These are phyloP conservation scores for Apostasia shenzhenica DNA, from an alignment of 106 monocot species.

Conservation along the genomic window DNA sequence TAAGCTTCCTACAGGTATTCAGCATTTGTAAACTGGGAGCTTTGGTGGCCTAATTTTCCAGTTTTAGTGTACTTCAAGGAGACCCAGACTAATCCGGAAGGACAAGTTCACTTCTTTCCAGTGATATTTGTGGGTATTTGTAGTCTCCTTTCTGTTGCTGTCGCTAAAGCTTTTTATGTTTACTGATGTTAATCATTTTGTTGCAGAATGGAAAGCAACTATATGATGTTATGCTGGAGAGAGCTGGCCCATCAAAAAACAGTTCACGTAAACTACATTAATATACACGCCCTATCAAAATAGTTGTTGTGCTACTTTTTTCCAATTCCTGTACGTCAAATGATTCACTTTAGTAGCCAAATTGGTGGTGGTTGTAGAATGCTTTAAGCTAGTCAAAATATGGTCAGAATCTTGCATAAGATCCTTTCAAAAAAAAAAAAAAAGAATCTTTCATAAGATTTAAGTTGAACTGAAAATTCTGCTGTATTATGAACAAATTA, in stretches of 20 bases:
- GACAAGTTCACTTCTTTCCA: slow-evolving; percentile 96
- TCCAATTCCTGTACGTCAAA: too few relatives aligned
- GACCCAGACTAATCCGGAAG: slow-evolving; percentile 90
- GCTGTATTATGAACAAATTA: too few relatives aligned
- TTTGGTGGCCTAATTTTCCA: slow-evolving; percentile 98
- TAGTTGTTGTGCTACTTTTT: too few relatives aligned
- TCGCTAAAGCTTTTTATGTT: neutral
- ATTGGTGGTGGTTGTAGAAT: too few relatives aligned
- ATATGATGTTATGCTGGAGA: slow-evolving; percentile 78
- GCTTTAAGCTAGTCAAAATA: too few relatives aligned
- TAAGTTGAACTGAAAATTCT: too few relatives aligned
- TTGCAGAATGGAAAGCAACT: slow-evolving; percentile 64
- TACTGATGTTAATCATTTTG: neutral
- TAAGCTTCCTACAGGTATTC: slow-evolving; percentile 51
- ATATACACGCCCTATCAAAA: neutral
- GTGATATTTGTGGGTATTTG: slow-evolving; percentile 73
- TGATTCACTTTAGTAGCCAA: too few relatives aligned
- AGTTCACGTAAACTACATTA: slow-evolving; percentile 34
- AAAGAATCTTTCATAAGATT: too few relatives aligned
- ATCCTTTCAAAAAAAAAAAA: too few relatives aligned
- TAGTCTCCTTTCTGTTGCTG: neutral
- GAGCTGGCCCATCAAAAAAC: slow-evolving; percentile 58
- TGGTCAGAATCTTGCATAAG: too few relatives aligned
- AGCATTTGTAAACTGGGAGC: slow-evolving; percentile 95
- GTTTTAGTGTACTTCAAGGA: slow-evolving; percentile 96